phyloP scores from a whole-genome alignment of 306 rosid genomes.

The Dicorynia guianensis region DNA sequence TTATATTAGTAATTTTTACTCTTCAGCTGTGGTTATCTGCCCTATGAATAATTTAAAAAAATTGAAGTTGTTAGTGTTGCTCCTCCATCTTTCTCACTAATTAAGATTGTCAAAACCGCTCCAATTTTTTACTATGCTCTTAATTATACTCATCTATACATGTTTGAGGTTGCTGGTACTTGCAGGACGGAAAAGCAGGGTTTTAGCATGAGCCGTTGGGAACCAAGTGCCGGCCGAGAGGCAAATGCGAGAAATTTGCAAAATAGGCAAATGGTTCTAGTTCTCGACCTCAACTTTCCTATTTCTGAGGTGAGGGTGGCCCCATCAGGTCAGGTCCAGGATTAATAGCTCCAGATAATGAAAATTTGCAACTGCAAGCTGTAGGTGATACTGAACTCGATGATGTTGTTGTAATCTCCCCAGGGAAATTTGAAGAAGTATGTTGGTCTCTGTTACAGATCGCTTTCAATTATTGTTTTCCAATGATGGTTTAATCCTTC shows the following conservation, averaged over 20 bases:
- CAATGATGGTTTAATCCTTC: not conserved
- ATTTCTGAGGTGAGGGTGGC: not conserved
- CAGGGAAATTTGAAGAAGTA: constrained; percentile 31
- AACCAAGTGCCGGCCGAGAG: constrained; percentile 3
- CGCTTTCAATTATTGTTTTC: constrained; percentile 14
- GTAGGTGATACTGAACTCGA: constrained; percentile 2
- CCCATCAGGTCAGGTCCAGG: not conserved
- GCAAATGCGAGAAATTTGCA: not conserved
- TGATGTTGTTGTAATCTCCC: constrained; percentile 21
- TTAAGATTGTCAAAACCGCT: not conserved
- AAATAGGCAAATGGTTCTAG: not conserved
- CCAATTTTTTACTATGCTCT: not conserved
- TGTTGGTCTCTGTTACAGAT: not conserved
- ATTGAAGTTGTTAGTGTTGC: not conserved
- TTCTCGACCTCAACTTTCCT: constrained; percentile 3
- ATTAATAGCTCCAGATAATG: constrained; percentile 4
- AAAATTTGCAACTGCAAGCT: constrained; percentile 3
- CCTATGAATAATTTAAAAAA: not conserved
- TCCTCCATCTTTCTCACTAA: not conserved
- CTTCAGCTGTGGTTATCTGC: too few relatives aligned
- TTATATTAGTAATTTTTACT: too few relatives aligned
- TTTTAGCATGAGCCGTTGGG: constrained; percentile 13
- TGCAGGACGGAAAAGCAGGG: not conserved
- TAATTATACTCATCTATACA: not conserved
- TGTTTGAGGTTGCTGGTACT: not conserved